Conservation (phyloP, 148 eudicot species). For the Arctostaphylos glauca region DNA sequence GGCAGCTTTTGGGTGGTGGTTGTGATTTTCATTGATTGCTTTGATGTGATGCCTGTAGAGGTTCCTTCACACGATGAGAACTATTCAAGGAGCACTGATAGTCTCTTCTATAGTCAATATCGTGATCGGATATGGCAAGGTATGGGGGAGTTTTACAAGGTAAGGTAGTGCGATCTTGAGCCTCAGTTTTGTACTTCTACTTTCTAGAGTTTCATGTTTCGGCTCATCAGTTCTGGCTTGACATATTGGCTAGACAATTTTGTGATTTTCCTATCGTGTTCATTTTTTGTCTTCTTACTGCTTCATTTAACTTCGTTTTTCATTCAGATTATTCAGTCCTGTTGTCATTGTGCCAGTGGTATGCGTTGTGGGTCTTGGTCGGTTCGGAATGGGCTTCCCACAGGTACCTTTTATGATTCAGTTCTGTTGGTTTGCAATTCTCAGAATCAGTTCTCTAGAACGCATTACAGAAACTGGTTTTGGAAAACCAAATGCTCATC, state of each 20-base stretch:
- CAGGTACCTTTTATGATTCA: constrained; percentile 43
- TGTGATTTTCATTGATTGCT: background rate
- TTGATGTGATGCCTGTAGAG: constrained; percentile 48
- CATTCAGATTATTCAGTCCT: constrained; percentile 70
- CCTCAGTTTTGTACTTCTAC: background rate
- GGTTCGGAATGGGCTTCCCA: constrained; percentile 80
- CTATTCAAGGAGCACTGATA: constrained; percentile 85
- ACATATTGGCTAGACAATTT: background rate
- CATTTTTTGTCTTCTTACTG: background rate
- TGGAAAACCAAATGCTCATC: background rate
- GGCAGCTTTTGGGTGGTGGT: background rate
- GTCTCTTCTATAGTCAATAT: constrained; percentile 84
- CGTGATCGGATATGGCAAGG: constrained; percentile 66
- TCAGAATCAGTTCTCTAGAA: background rate
- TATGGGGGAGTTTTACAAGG: constrained; percentile 82
- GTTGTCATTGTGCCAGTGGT: constrained; percentile 73
- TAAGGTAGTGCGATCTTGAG: constrained; percentile 16
- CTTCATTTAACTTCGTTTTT: background rate
- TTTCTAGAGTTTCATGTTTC: background rate
- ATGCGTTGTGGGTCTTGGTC: constrained; percentile 79
- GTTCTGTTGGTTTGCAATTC: background rate
- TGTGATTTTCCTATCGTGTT: background rate
- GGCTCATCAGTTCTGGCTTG: background rate
- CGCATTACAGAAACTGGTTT: background rate
- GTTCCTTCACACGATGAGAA: constrained; percentile 80